Base-by-base conservation (phyloP, 192 early-diverging fungal genomes). In the Phycomyces blakesleeanus region DNA sequence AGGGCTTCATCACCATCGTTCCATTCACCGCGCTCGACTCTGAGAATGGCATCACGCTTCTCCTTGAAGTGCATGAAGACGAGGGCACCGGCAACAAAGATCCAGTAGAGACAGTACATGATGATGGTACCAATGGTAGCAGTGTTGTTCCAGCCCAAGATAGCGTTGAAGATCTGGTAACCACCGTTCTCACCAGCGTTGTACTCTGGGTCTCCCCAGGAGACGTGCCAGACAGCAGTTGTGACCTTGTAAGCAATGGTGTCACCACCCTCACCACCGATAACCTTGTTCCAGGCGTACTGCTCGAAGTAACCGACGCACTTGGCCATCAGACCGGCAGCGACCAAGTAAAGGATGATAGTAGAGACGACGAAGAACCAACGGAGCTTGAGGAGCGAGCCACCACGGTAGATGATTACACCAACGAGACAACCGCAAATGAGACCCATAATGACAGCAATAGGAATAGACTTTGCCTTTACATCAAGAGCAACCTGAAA, bases 101-200 rank as follows among this genome's bases (percentile, higher is more conserved):
- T 58, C 93, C 94, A 97, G 76, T 93, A 95, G 7, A 87, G 53
- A 63, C 84, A 87, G 80, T 97, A 97, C 7, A 81, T 84, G 38
- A 80, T 71, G 29, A 93, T 81, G 44, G 86, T 82, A 40, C 85
- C 92, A 57, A 83, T 68, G 0, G 90, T 93, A 9, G 89, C 91
- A 41, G 84, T 76, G 55, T 87, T 87, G 65, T 74, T 83, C 89
- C 92, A 95, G 4, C 93, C 92, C 7, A 72, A 38, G 22, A 91
- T 65, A 18, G 87, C 81, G 56, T 87, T 83, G 59, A 91, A 86
- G 57, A 97, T 82, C 25, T 75, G 67, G 85, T 86, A 95, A 40
- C 86, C 89, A 47, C 76, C 74, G 15, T 55, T 63, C 21, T 60
- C 68, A 41, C 82, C 82, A 5, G 61, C 63, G n/a, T 72, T 62